phyloP scores from a whole-genome alignment of 2,329 filamentous ascomycete genomes.

The Salinomyces thailandicus region DNA sequence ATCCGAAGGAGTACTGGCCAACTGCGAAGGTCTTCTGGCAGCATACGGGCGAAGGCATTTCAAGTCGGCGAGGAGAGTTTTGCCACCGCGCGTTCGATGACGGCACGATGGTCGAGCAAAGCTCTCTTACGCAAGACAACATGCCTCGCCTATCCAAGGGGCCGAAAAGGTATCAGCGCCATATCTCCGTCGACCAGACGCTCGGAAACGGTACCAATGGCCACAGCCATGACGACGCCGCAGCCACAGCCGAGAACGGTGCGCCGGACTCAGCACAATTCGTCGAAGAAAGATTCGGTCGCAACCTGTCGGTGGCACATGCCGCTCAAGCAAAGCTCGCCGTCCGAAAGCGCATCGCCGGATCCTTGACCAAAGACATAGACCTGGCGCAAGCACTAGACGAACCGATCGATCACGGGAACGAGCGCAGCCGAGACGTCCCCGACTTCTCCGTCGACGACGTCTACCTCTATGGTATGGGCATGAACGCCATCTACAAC shows the following conservation, averaged over 20 bases:
- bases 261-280: slow-evolving; percentile 64
- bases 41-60: slow-evolving; percentile 85
- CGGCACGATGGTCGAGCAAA: slow-evolving; percentile 49
- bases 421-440: slow-evolving; percentile 33
- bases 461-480: slow-evolving; percentile 77
- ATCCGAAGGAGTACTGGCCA: slow-evolving; percentile 54
- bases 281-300: slow-evolving; percentile 86
- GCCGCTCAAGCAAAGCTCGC: slow-evolving; percentile 75
- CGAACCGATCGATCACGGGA: slow-evolving; percentile 25
- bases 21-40: slow-evolving; percentile 95
- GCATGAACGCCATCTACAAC: slow-evolving; percentile 94
- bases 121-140: slow-evolving; percentile 23
- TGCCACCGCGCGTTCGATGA: slow-evolving; percentile 66
- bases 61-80: slow-evolving; percentile 83
- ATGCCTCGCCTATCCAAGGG: slow-evolving; percentile 49
- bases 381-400: slow-evolving; percentile 53
- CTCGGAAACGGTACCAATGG: slow-evolving; percentile 16
- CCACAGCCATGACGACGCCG: slow-evolving; percentile 10
- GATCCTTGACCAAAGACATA: slow-evolving; percentile 63
- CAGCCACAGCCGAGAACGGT: slow-evolving; percentile 26
- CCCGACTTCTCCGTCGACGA: slow-evolving; percentile 69
- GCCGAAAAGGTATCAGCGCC: slow-evolving; percentile 68
- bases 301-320: slow-evolving; percentile 73
- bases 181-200: slow-evolving; percentile 39
- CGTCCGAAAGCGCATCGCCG: slow-evolving; percentile 77